Evolutionary conservation across 2,329 filamentous ascomycete species (phyloP).

Genomic region (Myrmaecium sp.): DNA sequence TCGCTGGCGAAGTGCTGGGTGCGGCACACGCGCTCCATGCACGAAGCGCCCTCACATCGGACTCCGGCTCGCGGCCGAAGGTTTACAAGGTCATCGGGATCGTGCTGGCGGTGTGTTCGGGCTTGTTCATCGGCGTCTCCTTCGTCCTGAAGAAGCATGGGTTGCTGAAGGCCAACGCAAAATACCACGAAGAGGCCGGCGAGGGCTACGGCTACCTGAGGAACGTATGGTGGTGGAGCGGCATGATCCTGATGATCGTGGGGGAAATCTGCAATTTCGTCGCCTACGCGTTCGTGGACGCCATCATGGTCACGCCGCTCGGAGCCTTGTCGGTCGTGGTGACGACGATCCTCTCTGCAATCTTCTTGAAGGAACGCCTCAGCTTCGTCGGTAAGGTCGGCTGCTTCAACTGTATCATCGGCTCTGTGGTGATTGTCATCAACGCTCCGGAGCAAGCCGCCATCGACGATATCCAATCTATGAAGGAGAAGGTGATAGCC

Average conservation of each 20-base stretch:
- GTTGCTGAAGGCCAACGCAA: constrained; percentile 78
- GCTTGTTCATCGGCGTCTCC: constrained; percentile 81
- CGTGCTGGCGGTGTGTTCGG: constrained; percentile 67
- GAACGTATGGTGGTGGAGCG: constrained; percentile 85
- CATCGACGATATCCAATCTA: constrained; percentile 75
- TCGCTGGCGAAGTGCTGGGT: constrained; percentile 19
- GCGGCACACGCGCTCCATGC: constrained; percentile 27
- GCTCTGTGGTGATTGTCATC: constrained; percentile 82
- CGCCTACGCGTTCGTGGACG: constrained; percentile 92
- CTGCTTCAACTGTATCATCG: constrained; percentile 88
- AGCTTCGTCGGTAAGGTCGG: constrained; percentile 93
- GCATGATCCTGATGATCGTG: constrained; percentile 93
- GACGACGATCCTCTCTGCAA: constrained; percentile 75
- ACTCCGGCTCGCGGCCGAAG: constrained; percentile 27
- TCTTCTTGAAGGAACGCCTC: constrained; percentile 88
- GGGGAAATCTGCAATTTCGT: constrained; percentile 96
- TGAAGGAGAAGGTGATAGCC: constrained; percentile 72
- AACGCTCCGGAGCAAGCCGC: constrained; percentile 80
- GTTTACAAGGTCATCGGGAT: constrained; percentile 79
- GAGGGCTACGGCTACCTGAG: constrained; percentile 96
- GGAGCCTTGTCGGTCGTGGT: constrained; percentile 81
- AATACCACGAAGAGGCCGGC: constrained; percentile 89
- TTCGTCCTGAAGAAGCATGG: constrained; percentile 95
- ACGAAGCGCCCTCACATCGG: constrained; percentile 23
- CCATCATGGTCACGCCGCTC: constrained; percentile 83